phyloP scores from a whole-genome alignment of 192 early-diverging fungal genomes.

The Umbelopsis vinacea region DNA sequence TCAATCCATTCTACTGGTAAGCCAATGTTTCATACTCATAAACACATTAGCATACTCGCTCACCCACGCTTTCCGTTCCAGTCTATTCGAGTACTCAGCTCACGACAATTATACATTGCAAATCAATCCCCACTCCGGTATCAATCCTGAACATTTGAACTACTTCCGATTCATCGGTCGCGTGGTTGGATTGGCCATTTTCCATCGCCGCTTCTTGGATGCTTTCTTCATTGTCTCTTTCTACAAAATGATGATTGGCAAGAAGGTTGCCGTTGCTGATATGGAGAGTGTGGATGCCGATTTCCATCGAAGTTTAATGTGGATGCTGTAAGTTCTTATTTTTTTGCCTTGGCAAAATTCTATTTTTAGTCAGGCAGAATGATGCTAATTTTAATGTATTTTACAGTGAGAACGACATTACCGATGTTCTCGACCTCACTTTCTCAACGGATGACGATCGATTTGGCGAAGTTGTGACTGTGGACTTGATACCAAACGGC shows the following conservation, averaged over 20 bases:
- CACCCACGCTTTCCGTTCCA: conserved; percentile 43
- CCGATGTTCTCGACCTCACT: conserved; percentile 82
- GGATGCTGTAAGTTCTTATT: conserved; percentile 90
- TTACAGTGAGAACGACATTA: conserved; percentile 82
- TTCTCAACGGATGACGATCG: conserved; percentile 95
- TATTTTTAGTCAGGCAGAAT: too few species aligned
- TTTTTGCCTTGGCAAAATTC: too few species aligned
- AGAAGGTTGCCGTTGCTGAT: conserved; percentile 86
- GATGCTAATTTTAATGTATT: conserved; percentile 12
- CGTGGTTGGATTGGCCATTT: conserved; percentile 93
- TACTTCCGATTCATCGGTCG: conserved; percentile 99
- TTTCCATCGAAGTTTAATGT: conserved; percentile 87
- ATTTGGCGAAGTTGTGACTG: conserved; percentile 87
- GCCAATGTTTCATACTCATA: background rate
- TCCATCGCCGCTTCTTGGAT: conserved; percentile 96
- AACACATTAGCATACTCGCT: background rate
- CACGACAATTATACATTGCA: conserved; percentile 99
- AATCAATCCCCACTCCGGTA: conserved; percentile 92
- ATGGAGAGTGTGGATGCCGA: conserved; percentile 96
- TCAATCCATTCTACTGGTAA: conserved; percentile 82
- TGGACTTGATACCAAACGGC: conserved; percentile 90
- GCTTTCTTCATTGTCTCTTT: conserved; percentile 96
- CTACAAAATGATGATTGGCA: conserved; percentile 95
- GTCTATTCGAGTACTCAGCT: conserved; percentile 96
- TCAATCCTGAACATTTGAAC: conserved; percentile 97